Evolutionary conservation across 768 basidiomycete genomes (phyloP).

Genomic region (Kwoniella pini): DNA sequence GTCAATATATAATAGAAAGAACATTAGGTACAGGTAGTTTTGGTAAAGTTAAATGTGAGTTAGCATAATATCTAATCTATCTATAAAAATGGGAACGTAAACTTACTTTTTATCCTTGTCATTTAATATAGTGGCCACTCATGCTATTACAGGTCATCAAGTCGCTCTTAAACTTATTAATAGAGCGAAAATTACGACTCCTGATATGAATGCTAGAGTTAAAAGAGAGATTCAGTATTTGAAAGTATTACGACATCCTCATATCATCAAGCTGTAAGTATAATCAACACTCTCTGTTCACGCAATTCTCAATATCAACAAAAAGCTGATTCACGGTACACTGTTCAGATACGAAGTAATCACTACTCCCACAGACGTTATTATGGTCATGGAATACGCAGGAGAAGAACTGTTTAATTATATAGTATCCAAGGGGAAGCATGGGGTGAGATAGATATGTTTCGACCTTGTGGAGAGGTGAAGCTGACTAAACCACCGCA

Average conservation of each 20-base stretch:
- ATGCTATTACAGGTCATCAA: slow-evolving; percentile 89
- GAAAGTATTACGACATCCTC: slow-evolving; percentile 87
- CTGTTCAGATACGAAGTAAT: slow-evolving; percentile 64
- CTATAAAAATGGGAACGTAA: no score
- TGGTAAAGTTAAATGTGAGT: slow-evolving; percentile 97
- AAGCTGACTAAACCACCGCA: background rate
- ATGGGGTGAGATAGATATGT: slow-evolving; percentile 30
- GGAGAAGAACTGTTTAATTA: slow-evolving; percentile 97
- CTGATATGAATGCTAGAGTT: slow-evolving; percentile 88
- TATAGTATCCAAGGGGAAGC: slow-evolving; percentile 81
- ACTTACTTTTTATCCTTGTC: no score
- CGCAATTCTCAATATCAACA: background rate
- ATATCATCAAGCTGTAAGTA: slow-evolving; percentile 93
- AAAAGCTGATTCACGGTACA: slow-evolving; percentile 6
- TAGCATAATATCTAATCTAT: background rate
- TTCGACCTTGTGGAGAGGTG: background rate
- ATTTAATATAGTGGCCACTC: slow-evolving; percentile 71
- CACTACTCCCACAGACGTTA: slow-evolving; percentile 90
- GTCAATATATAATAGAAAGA: slow-evolving; percentile 82
- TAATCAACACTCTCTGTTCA: slow-evolving; percentile 1
- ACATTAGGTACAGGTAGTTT: slow-evolving; percentile 97
- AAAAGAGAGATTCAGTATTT: slow-evolving; percentile 97
- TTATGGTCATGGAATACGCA: slow-evolving; percentile 96
- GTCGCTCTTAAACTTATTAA: slow-evolving; percentile 99
- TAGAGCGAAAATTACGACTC: slow-evolving; percentile 86